A percentile compares a stretch with the other conserved stretches of the same genome.
Evolutionary conservation across 306 rosid genomes (phyloP).

Genomic region (Myrica gale): DNA sequence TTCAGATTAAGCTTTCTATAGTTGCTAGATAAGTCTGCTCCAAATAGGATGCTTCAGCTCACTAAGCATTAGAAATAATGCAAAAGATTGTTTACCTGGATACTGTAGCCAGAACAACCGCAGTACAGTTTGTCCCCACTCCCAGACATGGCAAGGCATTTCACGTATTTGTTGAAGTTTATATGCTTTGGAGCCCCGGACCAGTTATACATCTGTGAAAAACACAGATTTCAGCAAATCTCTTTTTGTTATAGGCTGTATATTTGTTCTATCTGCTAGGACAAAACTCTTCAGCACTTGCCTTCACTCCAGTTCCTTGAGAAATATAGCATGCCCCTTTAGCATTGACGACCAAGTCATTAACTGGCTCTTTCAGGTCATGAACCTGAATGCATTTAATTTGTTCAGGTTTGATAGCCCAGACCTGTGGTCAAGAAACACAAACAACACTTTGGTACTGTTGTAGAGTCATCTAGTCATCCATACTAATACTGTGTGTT

Average conservation of each 20-base stretch:
- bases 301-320: slow-evolving; percentile 88
- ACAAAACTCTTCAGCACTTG: slow-evolving; percentile 28
- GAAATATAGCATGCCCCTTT: slow-evolving; percentile 67
- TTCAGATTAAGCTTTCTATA: neutral
- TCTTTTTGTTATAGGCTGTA: slow-evolving; percentile 18
- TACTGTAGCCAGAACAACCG: slow-evolving; percentile 79
- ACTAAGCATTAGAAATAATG: neutral
- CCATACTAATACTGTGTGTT: too few relatives aligned
- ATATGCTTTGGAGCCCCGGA: slow-evolving; percentile 61
- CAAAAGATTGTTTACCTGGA: slow-evolving; percentile 50
- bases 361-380: slow-evolving; percentile 78
- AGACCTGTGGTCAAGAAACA: slow-evolving; percentile 45
- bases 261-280: slow-evolving; percentile 15
- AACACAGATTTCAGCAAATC: slow-evolving; percentile 16
- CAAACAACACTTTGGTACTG: neutral
- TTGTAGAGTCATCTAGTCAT: too few relatives aligned
- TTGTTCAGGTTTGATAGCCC: slow-evolving; percentile 67
- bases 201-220: slow-evolving; percentile 63
- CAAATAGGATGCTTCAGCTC: neutral
- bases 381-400: slow-evolving; percentile 65
- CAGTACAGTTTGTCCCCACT: slow-evolving; percentile 74
- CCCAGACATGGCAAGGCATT: slow-evolving; percentile 66
- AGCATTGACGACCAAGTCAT: slow-evolving; percentile 60
- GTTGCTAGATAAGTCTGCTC: neutral
- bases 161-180: slow-evolving; percentile 76